These are phyloP conservation scores for Symbiodinium pilosum DNA, from an alignment of 73 alveolate genomes.

Conservation along the genomic window DNA sequence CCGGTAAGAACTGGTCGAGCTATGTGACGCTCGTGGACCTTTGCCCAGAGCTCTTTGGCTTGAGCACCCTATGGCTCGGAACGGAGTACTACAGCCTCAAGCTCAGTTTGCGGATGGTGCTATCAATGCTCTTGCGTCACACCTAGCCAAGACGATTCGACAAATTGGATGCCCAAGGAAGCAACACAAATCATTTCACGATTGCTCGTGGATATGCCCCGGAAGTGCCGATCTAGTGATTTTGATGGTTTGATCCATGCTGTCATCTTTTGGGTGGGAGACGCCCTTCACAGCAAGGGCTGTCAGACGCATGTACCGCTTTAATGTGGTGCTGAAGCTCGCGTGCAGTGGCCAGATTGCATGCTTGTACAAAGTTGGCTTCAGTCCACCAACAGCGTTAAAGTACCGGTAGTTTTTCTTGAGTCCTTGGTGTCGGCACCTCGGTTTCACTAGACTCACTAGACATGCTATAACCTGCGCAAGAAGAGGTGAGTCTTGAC, in stretches of 20 bases:
- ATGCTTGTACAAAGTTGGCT: too few relatives aligned
- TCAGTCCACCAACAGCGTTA: too few relatives aligned
- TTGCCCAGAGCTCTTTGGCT: conserved; percentile 48
- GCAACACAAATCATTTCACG: conserved; percentile 59
- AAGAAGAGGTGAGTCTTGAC: too few relatives aligned
- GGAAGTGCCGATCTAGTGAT: not conserved
- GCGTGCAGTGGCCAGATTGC: too few relatives aligned
- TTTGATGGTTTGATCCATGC: not conserved
- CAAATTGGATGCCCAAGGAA: not conserved
- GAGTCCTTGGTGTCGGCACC: too few relatives aligned
- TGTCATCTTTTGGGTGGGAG: not conserved
- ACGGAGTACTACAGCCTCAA: conserved; percentile 44
- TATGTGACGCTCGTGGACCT: conserved; percentile 51
- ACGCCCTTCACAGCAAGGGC: not conserved
- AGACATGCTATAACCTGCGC: too few relatives aligned
- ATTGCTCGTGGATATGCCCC: not conserved
- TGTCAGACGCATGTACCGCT: too few relatives aligned
- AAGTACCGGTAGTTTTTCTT: too few relatives aligned
- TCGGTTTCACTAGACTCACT: too few relatives aligned
- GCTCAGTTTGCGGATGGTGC: not conserved
- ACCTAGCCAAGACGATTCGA: too few relatives aligned
- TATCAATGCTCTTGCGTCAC: too few relatives aligned
- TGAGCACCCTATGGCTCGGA: conserved; percentile 58
- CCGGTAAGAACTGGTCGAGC: conserved; percentile 65
- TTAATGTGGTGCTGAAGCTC: too few relatives aligned